Percentiles rank a stretch among this genome's conserved stretches.
Conservation (phyloP, 495 filamentous ascomycete species). For the Wilcoxina mikolae region DNA sequence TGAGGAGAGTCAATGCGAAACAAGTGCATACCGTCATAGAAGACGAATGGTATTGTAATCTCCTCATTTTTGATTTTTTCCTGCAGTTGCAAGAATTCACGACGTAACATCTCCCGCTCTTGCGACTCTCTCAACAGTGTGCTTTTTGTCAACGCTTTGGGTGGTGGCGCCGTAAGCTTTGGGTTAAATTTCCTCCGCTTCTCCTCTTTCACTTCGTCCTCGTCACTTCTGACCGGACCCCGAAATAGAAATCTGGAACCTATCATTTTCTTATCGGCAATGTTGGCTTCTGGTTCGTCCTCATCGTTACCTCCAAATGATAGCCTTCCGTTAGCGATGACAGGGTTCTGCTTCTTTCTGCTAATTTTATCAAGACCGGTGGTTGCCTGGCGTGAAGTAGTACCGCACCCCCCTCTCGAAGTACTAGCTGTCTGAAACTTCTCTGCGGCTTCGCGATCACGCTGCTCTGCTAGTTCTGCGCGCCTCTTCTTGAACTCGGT, state of each 20-base stretch:
- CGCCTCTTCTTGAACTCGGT: conserved; percentile 94
- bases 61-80: conserved; percentile 79
- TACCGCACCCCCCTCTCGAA: conserved; percentile 14
- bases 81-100: conserved; percentile 71
- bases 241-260: conserved; percentile 7
- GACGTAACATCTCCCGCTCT: conserved; percentile 64
- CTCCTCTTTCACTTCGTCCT: conserved; percentile 10
- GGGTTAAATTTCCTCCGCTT: conserved; percentile 32
- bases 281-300: conserved; percentile 27
- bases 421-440: conserved; percentile 37
- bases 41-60: conserved; percentile 86
- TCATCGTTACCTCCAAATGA: conserved; percentile 51
- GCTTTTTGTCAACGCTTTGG: conserved; percentile 74
- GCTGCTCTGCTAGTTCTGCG: conserved; percentile 83
- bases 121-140: conserved; percentile 66
- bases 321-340: conserved; percentile 45
- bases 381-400: conserved; percentile 25
- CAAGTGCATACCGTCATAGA: conserved; percentile 60
- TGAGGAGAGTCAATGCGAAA: background rate
- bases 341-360: conserved; percentile 54
- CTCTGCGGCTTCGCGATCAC: conserved; percentile 64
- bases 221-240: conserved; percentile 39
- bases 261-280: conserved; percentile 1
- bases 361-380: conserved; percentile 27
- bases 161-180: conserved; percentile 43